Conservation (phyloP, 192 early-diverging fungal genomes). For the Paraglomus occultum region DNA sequence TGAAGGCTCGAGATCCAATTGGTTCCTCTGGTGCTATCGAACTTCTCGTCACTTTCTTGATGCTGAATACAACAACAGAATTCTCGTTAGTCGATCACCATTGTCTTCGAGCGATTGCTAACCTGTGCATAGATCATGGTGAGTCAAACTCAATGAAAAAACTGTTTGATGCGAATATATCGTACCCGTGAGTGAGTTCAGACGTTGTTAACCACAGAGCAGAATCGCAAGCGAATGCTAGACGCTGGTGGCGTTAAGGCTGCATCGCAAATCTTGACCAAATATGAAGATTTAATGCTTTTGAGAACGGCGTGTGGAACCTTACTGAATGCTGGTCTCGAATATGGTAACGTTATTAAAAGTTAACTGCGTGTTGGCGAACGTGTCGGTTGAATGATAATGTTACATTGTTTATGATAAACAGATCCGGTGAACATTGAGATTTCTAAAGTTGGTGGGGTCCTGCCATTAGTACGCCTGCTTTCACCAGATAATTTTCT, state of each 20-base stretch:
- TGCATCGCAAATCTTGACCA: constrained; percentile 31
- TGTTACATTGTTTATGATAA: not conserved
- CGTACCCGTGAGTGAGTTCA: too few species aligned
- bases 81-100: constrained; percentile 39
- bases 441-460: constrained; percentile 25
- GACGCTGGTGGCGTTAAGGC: constrained; percentile 36
- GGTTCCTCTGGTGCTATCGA: constrained; percentile 43
- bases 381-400: not conserved
- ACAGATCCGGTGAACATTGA: not conserved
- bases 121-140: constrained; percentile 57
- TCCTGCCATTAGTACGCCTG: constrained; percentile 17
- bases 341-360: constrained; percentile 40
- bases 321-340: constrained; percentile 49
- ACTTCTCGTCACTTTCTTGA: constrained; percentile 37
- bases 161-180: constrained; percentile 8
- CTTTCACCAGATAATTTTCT: constrained; percentile 27
- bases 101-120: constrained; percentile 50
- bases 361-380: too few species aligned
- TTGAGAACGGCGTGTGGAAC: constrained; percentile 46
- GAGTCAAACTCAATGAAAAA: constrained; percentile 13
- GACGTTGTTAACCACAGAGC: constrained; percentile 33
- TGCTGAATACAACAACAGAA: constrained; percentile 29
- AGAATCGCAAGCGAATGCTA: constrained; percentile 43
- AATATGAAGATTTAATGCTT: constrained; percentile 33
- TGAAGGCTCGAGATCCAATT: constrained; percentile 41